Conservation (phyloP, 257 asterid species). For the Parsonsia alboflavescens region DNA sequence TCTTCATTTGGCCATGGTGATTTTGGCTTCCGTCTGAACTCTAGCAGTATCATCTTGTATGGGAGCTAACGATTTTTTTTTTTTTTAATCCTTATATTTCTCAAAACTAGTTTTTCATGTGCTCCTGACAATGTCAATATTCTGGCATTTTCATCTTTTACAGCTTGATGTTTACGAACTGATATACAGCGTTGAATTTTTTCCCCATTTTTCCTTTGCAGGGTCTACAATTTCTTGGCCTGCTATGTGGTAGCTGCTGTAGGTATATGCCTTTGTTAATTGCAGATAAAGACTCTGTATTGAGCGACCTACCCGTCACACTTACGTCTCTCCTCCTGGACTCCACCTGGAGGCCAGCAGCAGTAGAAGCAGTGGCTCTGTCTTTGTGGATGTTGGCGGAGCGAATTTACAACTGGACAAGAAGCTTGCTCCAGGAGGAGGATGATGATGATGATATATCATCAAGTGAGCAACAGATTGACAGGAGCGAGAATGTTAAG, state of each 20-base stretch:
- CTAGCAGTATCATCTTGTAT: not conserved
- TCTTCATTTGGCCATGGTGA: not conserved
- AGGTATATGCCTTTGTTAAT: slow-evolving; percentile 68
- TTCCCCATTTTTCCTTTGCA: slow-evolving; percentile 24
- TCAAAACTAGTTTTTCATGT: not conserved
- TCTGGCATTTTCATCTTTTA: not conserved
- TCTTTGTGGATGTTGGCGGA: slow-evolving; percentile 46
- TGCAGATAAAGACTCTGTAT: slow-evolving; percentile 45
- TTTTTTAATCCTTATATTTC: not conserved
- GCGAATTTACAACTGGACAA: slow-evolving; percentile 54
- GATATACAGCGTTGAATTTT: not conserved
- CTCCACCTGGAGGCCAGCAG: slow-evolving; percentile 42
- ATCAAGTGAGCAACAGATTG: slow-evolving; percentile 36
- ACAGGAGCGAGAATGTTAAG: slow-evolving; percentile 41
- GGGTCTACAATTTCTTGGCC: slow-evolving; percentile 77
- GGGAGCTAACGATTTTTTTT: not conserved
- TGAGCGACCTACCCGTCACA: slow-evolving; percentile 72
- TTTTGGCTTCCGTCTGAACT: not conserved
- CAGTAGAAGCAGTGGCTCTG: slow-evolving; percentile 58
- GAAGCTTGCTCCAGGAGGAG: slow-evolving; percentile 16
- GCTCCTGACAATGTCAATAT: not conserved
- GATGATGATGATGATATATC: slow-evolving; percentile 20
- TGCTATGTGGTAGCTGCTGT: slow-evolving; percentile 72
- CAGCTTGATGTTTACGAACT: not conserved
- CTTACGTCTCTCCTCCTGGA: slow-evolving; percentile 54